Evolutionary conservation across 1,284 basidiomycete species (phyloP).

Genomic region (Microbotryum silenes-acaulis): DNA sequence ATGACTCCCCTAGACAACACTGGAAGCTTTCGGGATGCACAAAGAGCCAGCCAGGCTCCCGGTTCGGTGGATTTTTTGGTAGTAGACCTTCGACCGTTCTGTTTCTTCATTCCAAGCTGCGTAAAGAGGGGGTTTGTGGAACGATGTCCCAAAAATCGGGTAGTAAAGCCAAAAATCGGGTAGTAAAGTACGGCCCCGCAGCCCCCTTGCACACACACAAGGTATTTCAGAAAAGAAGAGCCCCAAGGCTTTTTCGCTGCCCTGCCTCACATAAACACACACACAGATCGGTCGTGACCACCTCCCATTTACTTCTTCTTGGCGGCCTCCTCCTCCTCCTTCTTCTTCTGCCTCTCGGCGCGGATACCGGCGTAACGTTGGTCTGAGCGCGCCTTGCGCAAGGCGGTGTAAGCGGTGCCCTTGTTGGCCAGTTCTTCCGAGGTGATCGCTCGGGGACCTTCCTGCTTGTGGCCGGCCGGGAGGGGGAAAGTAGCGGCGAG

Average conservation of each 20-base stretch:
- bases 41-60: no score
- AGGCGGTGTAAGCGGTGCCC: conserved; percentile 65
- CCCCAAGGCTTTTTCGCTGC: background rate
- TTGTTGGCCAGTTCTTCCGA: conserved; percentile 75
- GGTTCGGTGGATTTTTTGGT: no score
- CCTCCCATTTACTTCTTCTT: conserved; percentile 70
- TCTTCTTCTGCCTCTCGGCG: conserved; percentile 61
- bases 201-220: no score
- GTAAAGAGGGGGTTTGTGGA: no score
- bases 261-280: background rate
- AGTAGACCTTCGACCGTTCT: no score
- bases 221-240: no score
- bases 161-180: no score
- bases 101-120: no score
- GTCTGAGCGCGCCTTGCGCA: conserved; percentile 77
- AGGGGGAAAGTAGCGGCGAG: conserved; percentile 49
- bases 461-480: conserved; percentile 57
- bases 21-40: no score
- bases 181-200: no score
- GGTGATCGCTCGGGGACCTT: conserved; percentile 90
- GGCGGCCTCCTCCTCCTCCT: conserved; percentile 82
- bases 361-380: conserved; percentile 80
- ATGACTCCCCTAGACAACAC: no score
- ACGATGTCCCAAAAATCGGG: no score
- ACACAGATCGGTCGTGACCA: background rate